Percentiles rank a stretch among this genome's conserved stretches.
phyloP scores from a whole-genome alignment of 2,329 filamentous ascomycete species.

The Colletotrichum godetiae region DNA sequence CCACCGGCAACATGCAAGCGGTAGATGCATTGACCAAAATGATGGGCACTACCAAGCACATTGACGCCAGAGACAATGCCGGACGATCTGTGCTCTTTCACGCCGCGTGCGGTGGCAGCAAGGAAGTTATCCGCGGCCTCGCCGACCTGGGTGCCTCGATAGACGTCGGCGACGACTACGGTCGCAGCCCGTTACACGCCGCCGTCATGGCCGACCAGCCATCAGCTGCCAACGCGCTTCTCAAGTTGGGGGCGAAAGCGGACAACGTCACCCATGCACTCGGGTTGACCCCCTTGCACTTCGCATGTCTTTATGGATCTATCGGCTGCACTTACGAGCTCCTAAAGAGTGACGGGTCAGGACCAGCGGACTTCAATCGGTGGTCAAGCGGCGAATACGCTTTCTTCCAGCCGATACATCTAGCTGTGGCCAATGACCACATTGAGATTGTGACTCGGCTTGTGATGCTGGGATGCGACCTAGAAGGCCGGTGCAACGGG shows the following conservation, averaged over 20 bases:
- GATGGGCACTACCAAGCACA: not conserved
- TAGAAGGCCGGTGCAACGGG: not conserved
- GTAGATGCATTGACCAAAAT: not conserved
- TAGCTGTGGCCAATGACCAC: not conserved
- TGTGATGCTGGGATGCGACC: not conserved
- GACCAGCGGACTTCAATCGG: not conserved
- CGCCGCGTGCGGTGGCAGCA: constrained; percentile 9
- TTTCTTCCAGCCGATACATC: not conserved
- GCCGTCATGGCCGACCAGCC: not conserved
- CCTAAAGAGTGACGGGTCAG: not conserved
- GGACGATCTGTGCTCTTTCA: constrained; percentile 19
- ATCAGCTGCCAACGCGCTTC: not conserved
- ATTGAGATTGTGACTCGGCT: not conserved
- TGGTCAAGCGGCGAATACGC: not conserved
- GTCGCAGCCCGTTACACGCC: constrained; percentile 19
- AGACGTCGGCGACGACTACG: not conserved
- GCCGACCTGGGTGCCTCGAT: not conserved
- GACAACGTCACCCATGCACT: not conserved
- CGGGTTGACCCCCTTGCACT: constrained; percentile 6
- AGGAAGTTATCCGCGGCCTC: not conserved
- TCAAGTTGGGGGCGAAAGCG: not conserved
- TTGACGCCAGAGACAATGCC: not conserved
- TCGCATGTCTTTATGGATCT: constrained; percentile 14
- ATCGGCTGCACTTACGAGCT: not conserved
- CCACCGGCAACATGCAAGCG: not conserved